phyloP scores from a whole-genome alignment of 2,329 filamentous ascomycete species.

The Talaromyces sp. region DNA sequence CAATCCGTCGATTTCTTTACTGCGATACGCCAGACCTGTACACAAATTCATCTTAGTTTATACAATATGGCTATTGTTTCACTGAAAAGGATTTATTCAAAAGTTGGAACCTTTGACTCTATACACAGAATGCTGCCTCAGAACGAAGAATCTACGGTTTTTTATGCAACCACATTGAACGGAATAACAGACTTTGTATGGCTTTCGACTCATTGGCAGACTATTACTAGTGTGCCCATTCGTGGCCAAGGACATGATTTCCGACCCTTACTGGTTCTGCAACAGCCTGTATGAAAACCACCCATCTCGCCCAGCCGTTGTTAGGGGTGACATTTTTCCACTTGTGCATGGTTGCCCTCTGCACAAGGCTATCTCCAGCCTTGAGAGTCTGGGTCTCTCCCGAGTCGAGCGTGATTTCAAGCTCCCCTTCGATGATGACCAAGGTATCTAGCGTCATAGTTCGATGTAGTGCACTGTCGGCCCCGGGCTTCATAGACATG shows the following conservation, averaged over 20 bases:
- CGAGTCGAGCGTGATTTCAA: constrained; percentile 51
- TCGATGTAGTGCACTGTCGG: constrained; percentile 47
- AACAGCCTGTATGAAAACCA: constrained; percentile 21
- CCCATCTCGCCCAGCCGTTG: constrained; percentile 47
- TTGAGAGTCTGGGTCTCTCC: constrained; percentile 45
- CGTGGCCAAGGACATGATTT: not conserved
- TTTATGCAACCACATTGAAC: not conserved
- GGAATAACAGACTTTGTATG: not conserved
- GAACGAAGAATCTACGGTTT: not conserved
- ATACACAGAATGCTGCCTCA: not conserved
- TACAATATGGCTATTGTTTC: not conserved
- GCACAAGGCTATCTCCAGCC: constrained; percentile 51
- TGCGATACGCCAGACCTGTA: not conserved
- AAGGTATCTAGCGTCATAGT: constrained; percentile 54
- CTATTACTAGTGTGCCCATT: constrained; percentile 3
- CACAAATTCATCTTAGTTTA: not conserved
- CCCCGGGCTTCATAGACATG: constrained; percentile 26
- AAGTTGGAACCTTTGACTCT: not conserved
- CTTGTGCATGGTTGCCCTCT: constrained; percentile 53
- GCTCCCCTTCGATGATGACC: constrained; percentile 50
- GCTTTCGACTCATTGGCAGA: not conserved
- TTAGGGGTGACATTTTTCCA: constrained; percentile 46
- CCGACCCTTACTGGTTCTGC: not conserved
- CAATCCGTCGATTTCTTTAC: not conserved
- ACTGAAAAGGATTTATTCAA: not conserved